Base-by-base conservation (phyloP, 495 filamentous ascomycete genomes). In the Cercophora scortea region DNA sequence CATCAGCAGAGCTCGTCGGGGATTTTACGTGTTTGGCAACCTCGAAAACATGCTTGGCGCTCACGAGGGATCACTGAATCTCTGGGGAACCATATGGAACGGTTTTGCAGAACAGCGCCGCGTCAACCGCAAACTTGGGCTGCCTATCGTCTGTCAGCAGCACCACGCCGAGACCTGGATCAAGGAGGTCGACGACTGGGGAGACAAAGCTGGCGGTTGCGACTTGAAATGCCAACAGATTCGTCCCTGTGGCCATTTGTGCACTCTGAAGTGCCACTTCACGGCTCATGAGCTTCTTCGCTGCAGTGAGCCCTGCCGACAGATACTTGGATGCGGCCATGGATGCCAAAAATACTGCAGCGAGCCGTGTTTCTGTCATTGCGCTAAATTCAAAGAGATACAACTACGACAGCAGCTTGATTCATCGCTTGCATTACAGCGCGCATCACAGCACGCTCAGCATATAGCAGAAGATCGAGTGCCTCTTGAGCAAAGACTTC, bases 21-120 rank as follows among this genome's bases (percentile, higher is more conserved):
- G 93, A 0, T 80, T 96, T 47, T 97, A 90, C 62, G 76, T 96
- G 25, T 95, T 96, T 57, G 92, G 93, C 4, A 88, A 95, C 56
- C 79, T 79, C 12, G 58, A 70, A 6, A 75, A 80, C 42, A 64
- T 91, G 4, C 50, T 70, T 5, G 17, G 41, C 1, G 54, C 76
- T 50, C 59, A 54, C 34, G 11, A 62, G 38, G 50, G 61, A 56
- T 63, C 71, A 54, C 35, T 71, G 63, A 45, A 59, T 25, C 61
- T 77, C 41, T 80, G 72, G 73, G 48, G 42, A 3, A 60, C 50
- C 10, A 68, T 76, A 8, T 59, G 56, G 33, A 34, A 58, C 1
- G 64, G 65, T 1, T 74, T 77, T 32, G 15, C 42, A 2, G 42
- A 49, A 7, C 64, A 72, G 33, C 52, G 55, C 17, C 48, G 60